Evolutionary conservation across 495 filamentous ascomycete genomes (phyloP).

Genomic region (Daldinia caldariorum): DNA sequence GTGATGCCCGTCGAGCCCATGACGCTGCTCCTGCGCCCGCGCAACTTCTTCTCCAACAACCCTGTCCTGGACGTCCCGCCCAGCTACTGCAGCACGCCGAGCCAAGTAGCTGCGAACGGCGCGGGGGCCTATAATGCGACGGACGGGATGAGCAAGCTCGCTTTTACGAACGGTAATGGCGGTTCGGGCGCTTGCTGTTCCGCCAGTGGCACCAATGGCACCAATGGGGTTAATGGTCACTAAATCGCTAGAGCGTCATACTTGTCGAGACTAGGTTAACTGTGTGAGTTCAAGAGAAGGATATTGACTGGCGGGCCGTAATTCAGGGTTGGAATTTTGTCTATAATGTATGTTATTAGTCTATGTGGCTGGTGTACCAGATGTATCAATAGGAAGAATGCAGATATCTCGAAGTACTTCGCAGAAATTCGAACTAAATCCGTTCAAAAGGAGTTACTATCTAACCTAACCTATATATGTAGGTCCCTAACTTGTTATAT

Average conservation of each 20-base stretch:
- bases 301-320: too few species aligned
- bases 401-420: not conserved
- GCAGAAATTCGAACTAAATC: too few species aligned
- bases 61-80: slow-evolving; percentile 89
- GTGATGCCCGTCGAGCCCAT: slow-evolving; percentile 95
- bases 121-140: slow-evolving; percentile 57
- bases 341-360: not conserved
- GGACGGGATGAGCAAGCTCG: slow-evolving; percentile 59
- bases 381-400: not conserved
- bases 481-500: too few species aligned
- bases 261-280: not conserved
- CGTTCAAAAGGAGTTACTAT: too few species aligned
- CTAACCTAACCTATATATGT: too few species aligned
- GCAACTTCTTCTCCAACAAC: slow-evolving; percentile 89
- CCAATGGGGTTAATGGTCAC: slow-evolving; percentile 40
- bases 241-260: not conserved
- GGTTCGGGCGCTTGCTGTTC: slow-evolving; percentile 48
- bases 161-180: slow-evolving; percentile 44
- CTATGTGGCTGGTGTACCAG: not conserved
- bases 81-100: slow-evolving; percentile 78
- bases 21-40: slow-evolving; percentile 81
- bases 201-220: slow-evolving; percentile 20
- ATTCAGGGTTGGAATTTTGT: not conserved
- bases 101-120: slow-evolving; percentile 66
- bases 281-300: too few species aligned